phyloP scores from a whole-genome alignment of 306 rosid genomes.

The Acacia confusa region DNA sequence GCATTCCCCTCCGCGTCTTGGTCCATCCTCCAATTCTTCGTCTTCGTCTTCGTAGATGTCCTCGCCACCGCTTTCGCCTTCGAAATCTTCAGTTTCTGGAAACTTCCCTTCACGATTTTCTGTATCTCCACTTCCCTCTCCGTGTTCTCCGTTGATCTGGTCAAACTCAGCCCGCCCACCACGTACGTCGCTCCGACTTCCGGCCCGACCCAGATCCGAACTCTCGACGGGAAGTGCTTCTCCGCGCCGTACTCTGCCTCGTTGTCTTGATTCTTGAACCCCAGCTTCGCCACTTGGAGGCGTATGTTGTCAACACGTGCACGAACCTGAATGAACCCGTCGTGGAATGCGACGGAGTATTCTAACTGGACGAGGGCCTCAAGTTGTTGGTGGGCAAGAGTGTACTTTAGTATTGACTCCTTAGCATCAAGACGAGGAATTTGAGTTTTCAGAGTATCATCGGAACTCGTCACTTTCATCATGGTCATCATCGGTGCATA shows the following conservation, averaged over 20 bases:
- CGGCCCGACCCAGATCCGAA: constrained; percentile 82
- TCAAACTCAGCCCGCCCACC: constrained; percentile 66
- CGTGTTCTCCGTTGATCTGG: constrained; percentile 64
- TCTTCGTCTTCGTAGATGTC: constrained; percentile 41
- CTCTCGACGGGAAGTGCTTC: constrained; percentile 71
- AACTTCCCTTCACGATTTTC: constrained; percentile 55
- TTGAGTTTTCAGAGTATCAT: constrained; percentile 31
- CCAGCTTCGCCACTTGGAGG: constrained; percentile 62
- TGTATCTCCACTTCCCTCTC: constrained; percentile 67
- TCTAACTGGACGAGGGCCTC: constrained; percentile 85
- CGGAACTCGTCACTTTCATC: constrained; percentile 53
- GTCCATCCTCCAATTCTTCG: constrained; percentile 82
- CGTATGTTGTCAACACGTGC: constrained; percentile 78
- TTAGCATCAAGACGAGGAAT: constrained; percentile 50
- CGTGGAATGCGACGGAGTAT: constrained; percentile 61
- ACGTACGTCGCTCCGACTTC: constrained; percentile 83
- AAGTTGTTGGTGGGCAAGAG: constrained; percentile 79
- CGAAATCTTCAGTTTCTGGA: constrained; percentile 36
- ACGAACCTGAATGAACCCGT: constrained; percentile 67
- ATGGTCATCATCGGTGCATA: constrained; percentile 69
- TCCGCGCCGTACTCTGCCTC: constrained; percentile 61
- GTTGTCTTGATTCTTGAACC: constrained; percentile 42
- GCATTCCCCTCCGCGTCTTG: constrained; percentile 88
- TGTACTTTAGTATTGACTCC: constrained; percentile 65
- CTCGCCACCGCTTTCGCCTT: constrained; percentile 46